Conservation (phyloP, 441 rosid genomes). For the Rhodomyrtus psidioides region DNA sequence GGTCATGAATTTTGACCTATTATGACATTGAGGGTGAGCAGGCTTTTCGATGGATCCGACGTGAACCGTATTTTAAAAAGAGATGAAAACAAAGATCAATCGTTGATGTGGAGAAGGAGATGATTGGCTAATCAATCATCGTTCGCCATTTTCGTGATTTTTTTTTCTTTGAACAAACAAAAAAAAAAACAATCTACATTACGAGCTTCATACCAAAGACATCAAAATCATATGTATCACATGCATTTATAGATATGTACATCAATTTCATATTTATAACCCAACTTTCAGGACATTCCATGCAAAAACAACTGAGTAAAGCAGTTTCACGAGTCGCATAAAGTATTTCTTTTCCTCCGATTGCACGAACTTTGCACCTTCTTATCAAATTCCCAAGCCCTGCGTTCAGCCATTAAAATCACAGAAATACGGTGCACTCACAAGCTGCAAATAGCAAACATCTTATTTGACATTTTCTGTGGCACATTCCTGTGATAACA, state of each 20-base stretch:
- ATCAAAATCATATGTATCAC: background rate
- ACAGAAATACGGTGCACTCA: background rate
- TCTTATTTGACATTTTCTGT: background rate
- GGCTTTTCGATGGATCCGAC: slow-evolving; percentile 9
- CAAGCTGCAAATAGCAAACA: background rate
- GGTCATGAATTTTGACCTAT: background rate
- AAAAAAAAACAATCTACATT: background rate
- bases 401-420: background rate
- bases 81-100: background rate
- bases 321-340: background rate
- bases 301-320: background rate
- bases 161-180: background rate
- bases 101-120: background rate
- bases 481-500: background rate
- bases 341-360: background rate
- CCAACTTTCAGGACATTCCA: background rate
- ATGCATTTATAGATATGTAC: background rate
- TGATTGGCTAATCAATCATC: background rate
- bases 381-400: background rate
- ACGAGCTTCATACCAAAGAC: background rate
- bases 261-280: background rate
- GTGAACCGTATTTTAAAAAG: background rate
- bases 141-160: background rate
- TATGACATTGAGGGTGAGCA: background rate
- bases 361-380: background rate